Evolutionary conservation across 768 basidiomycete genomes (phyloP).

Genomic region (Dacryopinax primogenitus): DNA sequence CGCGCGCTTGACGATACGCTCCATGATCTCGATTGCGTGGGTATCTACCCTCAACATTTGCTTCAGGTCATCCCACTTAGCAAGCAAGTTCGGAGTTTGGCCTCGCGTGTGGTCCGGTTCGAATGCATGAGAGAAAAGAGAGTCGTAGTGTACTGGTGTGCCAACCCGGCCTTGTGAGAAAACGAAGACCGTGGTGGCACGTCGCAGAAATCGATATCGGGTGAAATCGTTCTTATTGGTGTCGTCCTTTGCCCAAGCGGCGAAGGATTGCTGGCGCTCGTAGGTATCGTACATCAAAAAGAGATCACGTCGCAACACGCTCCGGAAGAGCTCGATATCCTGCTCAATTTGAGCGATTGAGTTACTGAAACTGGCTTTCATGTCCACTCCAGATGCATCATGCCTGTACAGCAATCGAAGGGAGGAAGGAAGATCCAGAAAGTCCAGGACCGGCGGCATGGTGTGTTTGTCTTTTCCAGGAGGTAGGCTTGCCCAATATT

Average conservation of each 20-base stretch:
- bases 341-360: not conserved
- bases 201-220: not conserved
- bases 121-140: not conserved
- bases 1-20: not conserved
- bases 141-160: not conserved
- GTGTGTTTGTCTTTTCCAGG: not conserved
- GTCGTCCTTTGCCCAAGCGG: not conserved
- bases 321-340: not conserved
- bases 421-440: not conserved
- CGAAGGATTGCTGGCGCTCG: not conserved
- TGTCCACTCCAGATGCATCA: not conserved
- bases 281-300: not conserved
- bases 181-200: not conserved
- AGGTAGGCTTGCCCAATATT: not conserved
- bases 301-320: not conserved
- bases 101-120: not conserved
- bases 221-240: not conserved
- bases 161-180: not conserved
- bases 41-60: not conserved
- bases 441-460: not conserved
- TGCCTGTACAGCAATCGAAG: not conserved
- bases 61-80: not conserved
- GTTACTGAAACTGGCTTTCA: not conserved
- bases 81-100: not conserved
- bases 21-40: not conserved